phyloP scores from a whole-genome alignment of 192 early-diverging fungal genomes.

The Backusella australiensis region DNA sequence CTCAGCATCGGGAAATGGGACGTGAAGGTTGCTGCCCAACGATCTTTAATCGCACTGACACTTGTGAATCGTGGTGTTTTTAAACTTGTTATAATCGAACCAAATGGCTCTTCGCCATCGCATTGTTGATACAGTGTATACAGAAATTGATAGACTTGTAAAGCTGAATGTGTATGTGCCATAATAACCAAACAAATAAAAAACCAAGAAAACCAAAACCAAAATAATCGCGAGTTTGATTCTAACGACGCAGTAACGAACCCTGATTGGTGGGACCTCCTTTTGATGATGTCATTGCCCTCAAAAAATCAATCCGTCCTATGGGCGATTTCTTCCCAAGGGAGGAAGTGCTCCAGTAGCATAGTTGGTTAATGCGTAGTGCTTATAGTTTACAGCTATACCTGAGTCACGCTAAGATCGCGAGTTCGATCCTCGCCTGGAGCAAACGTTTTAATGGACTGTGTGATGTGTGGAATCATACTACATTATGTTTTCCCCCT shows the following conservation, averaged over 20 bases:
- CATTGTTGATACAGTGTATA: not conserved
- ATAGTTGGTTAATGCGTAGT: slow-evolving; percentile 58
- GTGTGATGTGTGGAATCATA: too few species aligned
- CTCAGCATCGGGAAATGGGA: not conserved
- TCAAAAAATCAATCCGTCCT: too few species aligned
- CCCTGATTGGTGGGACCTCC: too few species aligned
- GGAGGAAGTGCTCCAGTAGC: slow-evolving; percentile 47
- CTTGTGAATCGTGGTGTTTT: not conserved
- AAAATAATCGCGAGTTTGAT: too few species aligned
- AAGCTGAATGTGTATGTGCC: slow-evolving; percentile 9
- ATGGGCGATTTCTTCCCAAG: too few species aligned
- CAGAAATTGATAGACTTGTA: slow-evolving; percentile 8
- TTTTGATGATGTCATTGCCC: too few species aligned
- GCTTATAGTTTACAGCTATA: slow-evolving; percentile 60
- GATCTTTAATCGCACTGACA: not conserved
- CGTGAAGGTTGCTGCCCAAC: not conserved
- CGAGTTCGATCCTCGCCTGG: slow-evolving; percentile 68
- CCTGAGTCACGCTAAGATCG: slow-evolving; percentile 59
- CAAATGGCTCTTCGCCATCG: not conserved
- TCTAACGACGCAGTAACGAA: too few species aligned
- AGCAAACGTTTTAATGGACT: slow-evolving; percentile 19
- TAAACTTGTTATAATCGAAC: not conserved
- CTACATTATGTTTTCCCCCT: too few species aligned
- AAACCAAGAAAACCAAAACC: too few species aligned
- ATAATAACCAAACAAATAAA: not conserved